A percentile compares a stretch with the other conserved stretches of the same genome.
Conservation (phyloP, 257 asterid genomes). For the Leonotis leonurus region DNA sequence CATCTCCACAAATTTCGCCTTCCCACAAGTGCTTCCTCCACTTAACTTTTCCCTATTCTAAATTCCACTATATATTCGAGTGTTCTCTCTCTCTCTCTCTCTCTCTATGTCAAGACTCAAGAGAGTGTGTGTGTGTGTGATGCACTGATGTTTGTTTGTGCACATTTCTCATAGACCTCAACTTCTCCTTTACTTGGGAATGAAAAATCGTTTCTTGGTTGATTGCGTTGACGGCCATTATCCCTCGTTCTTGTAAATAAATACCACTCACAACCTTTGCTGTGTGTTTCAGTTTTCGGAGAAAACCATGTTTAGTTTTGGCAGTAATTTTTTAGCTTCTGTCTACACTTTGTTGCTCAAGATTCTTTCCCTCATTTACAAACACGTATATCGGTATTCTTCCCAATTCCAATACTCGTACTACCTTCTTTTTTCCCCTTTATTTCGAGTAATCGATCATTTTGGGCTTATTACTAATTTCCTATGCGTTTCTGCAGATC, state of each 20-base stretch:
- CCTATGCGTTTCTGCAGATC: slow-evolving; percentile 29
- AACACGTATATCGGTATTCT: slow-evolving; percentile 36
- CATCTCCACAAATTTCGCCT: slow-evolving; percentile 31
- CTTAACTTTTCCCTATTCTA: slow-evolving; percentile 27
- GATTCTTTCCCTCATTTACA: slow-evolving; percentile 27
- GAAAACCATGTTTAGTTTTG: slow-evolving; percentile 24
- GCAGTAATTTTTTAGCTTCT: slow-evolving; percentile 25
- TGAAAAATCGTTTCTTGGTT: slow-evolving; percentile 26
- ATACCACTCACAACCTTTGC: no score
- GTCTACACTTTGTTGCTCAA: slow-evolving; percentile 29
- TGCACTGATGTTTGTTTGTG: neutral
- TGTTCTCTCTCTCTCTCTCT: no score
- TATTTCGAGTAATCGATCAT: neutral
- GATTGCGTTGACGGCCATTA: slow-evolving; percentile 28
- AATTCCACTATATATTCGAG: slow-evolving; percentile 6
- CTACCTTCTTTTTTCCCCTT: neutral
- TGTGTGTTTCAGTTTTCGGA: slow-evolving; percentile 19
- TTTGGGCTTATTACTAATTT: neutral
- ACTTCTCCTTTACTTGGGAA: slow-evolving; percentile 35
- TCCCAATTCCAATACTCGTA: neutral
- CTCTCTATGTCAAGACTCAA: no score
- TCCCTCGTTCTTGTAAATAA: slow-evolving; percentile 20
- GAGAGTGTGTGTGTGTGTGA: neutral
- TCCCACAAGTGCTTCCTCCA: slow-evolving; percentile 27
- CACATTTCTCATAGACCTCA: slow-evolving; percentile 3